Conservation (phyloP, 345 rosid genomes). For the Psidium guajava region DNA sequence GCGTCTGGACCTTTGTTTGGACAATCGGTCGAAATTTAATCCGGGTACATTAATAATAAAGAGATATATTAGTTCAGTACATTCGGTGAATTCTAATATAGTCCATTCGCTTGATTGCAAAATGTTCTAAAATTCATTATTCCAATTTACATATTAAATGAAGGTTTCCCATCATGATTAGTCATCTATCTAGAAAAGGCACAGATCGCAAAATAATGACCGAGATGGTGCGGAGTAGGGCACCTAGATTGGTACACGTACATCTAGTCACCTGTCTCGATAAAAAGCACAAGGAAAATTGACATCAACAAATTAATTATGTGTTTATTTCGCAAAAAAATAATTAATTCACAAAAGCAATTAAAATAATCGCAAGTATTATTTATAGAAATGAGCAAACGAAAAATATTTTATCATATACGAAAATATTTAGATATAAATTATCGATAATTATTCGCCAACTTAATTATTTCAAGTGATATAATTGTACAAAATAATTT, state of each 20-base stretch:
- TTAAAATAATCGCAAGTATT: not conserved
- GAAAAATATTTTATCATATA: not conserved
- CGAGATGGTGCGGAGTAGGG: not conserved
- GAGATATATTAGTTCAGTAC: not conserved
- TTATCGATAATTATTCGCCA: not conserved
- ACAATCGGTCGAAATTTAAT: not conserved
- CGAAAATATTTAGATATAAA: not conserved
- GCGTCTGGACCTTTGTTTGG: not conserved
- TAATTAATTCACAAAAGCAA: not conserved
- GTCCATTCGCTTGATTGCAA: not conserved
- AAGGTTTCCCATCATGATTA: not conserved
- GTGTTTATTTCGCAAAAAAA: accelerated
- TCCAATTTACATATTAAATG: not conserved
- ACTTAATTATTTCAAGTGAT: not conserved
- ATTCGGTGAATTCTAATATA: not conserved
- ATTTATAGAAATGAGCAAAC: not conserved
- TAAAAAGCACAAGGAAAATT: not conserved
- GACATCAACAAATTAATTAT: not conserved
- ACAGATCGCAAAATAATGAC: not conserved
- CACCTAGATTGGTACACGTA: not conserved
- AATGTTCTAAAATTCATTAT: not conserved
- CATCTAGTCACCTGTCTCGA: not conserved
- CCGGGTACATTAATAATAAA: not conserved
- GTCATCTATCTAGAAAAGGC: not conserved
- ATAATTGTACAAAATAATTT: not conserved